Conservation (phyloP, 768 basidiomycete species). For the Asterophora parasitica region DNA sequence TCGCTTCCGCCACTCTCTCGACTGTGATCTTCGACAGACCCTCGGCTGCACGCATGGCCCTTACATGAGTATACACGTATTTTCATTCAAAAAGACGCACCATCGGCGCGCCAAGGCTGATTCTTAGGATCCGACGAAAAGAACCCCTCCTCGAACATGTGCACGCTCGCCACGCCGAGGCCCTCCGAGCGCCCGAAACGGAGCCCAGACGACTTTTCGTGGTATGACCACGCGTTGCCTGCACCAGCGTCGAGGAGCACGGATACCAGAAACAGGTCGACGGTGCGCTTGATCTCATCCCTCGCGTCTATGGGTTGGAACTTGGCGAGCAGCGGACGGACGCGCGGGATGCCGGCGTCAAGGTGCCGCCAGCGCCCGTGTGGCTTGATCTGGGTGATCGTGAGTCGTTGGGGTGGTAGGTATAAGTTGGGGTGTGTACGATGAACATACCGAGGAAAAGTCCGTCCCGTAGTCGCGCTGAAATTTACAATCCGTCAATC, state of each 20-base stretch:
- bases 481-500: no score
- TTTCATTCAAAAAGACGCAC: no score
- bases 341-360: conserved; percentile 61
- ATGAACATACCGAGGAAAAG: conserved; percentile 50
- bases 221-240: conserved; percentile 76
- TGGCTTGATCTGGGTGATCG: conserved; percentile 60
- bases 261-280: conserved; percentile 88
- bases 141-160: conserved; percentile 82
- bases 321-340: conserved; percentile 51
- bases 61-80: no score
- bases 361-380: conserved; percentile 91
- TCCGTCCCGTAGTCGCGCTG: conserved; percentile 79
- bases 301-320: conserved; percentile 49
- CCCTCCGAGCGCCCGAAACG: conserved; percentile 72
- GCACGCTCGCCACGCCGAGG: conserved; percentile 81
- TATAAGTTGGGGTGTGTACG: no score
- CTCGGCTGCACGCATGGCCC: conserved; percentile 53
- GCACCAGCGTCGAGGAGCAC: conserved; percentile 95
- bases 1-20: conserved; percentile 53
- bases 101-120: conserved; percentile 75
- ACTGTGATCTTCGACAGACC: conserved; percentile 64
- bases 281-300: conserved; percentile 66
- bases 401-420: no score
- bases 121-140: conserved; percentile 59
- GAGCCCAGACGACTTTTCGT: conserved; percentile 49